phyloP scores from a whole-genome alignment of 305 asterid genomes.

The Fraxinus floribunda region DNA sequence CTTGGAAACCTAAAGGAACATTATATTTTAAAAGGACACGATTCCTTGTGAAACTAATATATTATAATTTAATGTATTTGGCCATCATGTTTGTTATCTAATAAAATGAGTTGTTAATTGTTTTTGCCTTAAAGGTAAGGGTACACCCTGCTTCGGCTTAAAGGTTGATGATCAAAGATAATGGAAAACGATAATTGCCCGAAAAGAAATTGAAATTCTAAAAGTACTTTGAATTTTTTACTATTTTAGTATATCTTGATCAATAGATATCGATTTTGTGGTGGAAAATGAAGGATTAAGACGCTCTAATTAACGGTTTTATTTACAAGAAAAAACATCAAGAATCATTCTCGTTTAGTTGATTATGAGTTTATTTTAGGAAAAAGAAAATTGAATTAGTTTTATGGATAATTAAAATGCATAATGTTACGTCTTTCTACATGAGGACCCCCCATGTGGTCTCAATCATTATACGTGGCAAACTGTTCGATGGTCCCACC shows the following conservation, averaged over 20 bases:
- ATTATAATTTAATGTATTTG: no score
- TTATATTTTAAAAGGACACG: no score
- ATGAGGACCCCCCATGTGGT: no score
- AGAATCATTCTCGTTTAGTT: not conserved
- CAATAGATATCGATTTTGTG: slow-evolving; percentile 1
- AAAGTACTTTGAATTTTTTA: not conserved
- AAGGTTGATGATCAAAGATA: not conserved
- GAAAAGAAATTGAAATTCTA: slow-evolving; percentile 2
- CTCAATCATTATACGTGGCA: no score
- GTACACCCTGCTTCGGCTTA: not conserved
- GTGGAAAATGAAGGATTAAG: not conserved
- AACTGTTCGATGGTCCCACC: no score
- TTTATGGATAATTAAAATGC: no score
- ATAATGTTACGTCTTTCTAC: no score
- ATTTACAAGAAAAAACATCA: not conserved
- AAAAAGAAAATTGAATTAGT: no score
- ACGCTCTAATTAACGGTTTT: not conserved
- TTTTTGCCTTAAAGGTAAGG: slow-evolving; percentile 11
- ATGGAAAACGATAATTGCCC: slow-evolving; percentile 6
- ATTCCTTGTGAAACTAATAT: no score
- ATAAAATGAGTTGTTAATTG: not conserved
- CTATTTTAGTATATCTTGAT: not conserved
- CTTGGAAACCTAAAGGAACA: no score
- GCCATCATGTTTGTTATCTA: not conserved
- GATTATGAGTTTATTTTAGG: not conserved